phyloP scores from a whole-genome alignment of 768 basidiomycete genomes.

The Tremella mesenterica region DNA sequence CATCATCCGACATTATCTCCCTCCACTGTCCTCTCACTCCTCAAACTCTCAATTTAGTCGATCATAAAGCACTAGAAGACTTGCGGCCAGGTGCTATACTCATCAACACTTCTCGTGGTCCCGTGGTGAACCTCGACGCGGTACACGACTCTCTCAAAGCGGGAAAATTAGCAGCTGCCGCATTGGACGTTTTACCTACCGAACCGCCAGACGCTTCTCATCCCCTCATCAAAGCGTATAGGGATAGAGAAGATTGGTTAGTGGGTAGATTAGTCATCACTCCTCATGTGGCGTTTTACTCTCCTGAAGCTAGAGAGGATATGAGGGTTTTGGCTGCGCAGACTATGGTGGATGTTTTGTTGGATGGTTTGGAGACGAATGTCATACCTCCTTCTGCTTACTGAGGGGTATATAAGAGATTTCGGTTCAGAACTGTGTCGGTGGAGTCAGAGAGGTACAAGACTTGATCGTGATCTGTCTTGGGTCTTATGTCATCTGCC shows the following conservation, averaged over 20 bases:
- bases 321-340: not conserved
- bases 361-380: constrained; percentile 1
- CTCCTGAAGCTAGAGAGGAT: not conserved
- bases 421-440: too few species aligned
- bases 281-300: constrained; percentile 5
- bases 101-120: constrained; percentile 46
- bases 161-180: constrained; percentile 31
- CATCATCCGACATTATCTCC: constrained; percentile 38
- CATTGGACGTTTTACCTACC: constrained; percentile 33
- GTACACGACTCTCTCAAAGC: constrained; percentile 19
- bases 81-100: constrained; percentile 37
- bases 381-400: too few species aligned
- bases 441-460: too few species aligned
- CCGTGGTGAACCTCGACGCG: constrained; percentile 32
- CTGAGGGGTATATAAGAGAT: too few species aligned
- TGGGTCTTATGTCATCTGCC: too few species aligned
- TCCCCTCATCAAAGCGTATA: constrained; percentile 2
- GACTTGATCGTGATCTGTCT: too few species aligned
- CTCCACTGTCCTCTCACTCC: constrained; percentile 43
- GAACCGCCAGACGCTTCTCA: constrained; percentile 25
- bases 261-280: not conserved
- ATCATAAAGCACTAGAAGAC: constrained; percentile 21
- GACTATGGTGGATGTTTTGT: constrained; percentile 3
- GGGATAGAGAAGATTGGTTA: not conserved
- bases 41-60: constrained; percentile 35